phyloP scores from a whole-genome alignment of 495 filamentous ascomycete species.

The Entonaema liquescens region DNA sequence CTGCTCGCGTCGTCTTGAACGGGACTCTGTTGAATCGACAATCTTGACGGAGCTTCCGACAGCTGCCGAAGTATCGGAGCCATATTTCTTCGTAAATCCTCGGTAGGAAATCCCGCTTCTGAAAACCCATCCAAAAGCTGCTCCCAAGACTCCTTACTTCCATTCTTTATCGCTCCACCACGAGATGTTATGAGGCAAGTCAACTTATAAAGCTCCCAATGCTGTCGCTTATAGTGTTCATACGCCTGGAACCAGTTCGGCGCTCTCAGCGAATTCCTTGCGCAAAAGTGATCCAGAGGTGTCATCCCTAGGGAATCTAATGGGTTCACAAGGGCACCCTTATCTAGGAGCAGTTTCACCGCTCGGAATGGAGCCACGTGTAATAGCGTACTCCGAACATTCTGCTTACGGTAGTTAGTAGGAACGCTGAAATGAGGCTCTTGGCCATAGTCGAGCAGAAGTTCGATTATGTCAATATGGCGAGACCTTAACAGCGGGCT shows the following conservation, averaged over 20 bases:
- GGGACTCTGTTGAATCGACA: background rate
- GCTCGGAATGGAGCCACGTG: background rate
- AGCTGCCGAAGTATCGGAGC: background rate
- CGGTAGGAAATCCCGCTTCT: background rate
- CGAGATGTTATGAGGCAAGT: background rate
- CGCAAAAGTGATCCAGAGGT: slow-evolving; percentile 9
- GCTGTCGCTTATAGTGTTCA: background rate
- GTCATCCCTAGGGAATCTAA: slow-evolving; percentile 2
- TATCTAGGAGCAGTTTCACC: slow-evolving; percentile 4
- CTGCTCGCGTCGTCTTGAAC: background rate
- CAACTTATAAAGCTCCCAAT: slow-evolving; percentile 3
- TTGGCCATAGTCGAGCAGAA: slow-evolving; percentile 6
- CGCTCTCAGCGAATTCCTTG: background rate
- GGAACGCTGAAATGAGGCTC: slow-evolving; percentile 2
- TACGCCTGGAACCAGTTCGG: slow-evolving; percentile 2
- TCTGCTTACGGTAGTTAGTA: background rate
- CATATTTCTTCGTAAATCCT: background rate
- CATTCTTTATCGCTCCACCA: background rate
- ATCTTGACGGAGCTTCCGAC: background rate
- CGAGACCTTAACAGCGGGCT: background rate
- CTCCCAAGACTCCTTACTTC: background rate
- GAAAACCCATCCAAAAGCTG: background rate
- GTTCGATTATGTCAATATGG: background rate
- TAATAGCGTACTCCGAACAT: background rate
- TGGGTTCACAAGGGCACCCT: slow-evolving; percentile 2